Conservation (phyloP, 2,329 filamentous ascomycete species). For the Arthrobotrys entomopaga region DNA sequence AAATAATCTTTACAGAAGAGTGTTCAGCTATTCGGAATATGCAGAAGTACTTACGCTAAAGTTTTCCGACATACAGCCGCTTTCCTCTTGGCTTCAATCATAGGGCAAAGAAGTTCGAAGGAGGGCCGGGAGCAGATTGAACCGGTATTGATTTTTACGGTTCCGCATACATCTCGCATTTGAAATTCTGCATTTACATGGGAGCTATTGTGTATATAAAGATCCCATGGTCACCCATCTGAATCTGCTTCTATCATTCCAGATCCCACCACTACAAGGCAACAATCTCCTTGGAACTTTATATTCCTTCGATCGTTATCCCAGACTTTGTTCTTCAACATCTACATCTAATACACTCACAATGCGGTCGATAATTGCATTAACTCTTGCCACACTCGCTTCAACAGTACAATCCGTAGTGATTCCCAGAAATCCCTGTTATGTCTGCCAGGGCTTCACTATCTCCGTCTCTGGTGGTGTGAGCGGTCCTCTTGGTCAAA, state of each 20-base stretch:
- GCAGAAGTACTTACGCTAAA: slow-evolving; percentile 18
- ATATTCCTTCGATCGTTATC: background rate
- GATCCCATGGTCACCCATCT: background rate
- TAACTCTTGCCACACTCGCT: slow-evolving; percentile 23
- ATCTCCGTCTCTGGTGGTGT: slow-evolving; percentile 66
- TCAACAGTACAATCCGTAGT: slow-evolving; percentile 36
- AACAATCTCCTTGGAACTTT: background rate
- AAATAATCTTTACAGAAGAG: background rate
- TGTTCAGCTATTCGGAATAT: slow-evolving; percentile 9
- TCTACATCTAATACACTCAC: background rate
- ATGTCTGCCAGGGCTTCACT: slow-evolving; percentile 63
- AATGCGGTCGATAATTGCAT: slow-evolving; percentile 31
- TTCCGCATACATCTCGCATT: slow-evolving; percentile 3
- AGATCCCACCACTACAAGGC: background rate
- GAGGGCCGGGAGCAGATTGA: background rate
- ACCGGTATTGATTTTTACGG: slow-evolving; percentile 5
- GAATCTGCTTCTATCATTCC: background rate
- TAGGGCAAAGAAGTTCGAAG: background rate
- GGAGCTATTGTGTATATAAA: slow-evolving; percentile 17
- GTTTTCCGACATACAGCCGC: slow-evolving; percentile 33
- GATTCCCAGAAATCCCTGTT: slow-evolving; percentile 40
- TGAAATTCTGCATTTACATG: background rate
- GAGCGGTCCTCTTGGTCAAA: slow-evolving; percentile 70
- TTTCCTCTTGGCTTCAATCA: slow-evolving; percentile 32
- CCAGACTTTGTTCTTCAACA: background rate